Evolutionary conservation across 169 alveolate genomes (phyloP).

Genomic region (Toxoplasma gondii): DNA sequence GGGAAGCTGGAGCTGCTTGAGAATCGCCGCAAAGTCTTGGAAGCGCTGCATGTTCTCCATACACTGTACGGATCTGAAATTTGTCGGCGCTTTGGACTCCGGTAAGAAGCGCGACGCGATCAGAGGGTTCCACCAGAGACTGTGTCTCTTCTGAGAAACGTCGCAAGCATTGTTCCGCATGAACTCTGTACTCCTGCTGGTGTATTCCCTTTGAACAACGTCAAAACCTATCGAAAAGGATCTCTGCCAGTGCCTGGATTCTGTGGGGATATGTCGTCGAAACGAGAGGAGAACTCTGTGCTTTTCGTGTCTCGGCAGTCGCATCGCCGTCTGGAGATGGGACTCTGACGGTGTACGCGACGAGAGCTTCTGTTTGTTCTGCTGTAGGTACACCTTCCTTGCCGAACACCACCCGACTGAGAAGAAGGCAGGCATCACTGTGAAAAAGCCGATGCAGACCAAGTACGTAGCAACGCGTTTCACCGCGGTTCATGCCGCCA

Average conservation of each 20-base stretch:
- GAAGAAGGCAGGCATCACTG: slow-evolving; percentile 64
- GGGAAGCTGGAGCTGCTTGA: background rate
- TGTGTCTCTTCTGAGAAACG: background rate
- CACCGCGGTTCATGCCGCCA: too few relatives aligned
- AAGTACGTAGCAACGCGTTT: background rate
- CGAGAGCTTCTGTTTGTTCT: too few relatives aligned
- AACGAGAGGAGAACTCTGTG: too few relatives aligned
- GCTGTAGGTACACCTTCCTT: slow-evolving; percentile 59
- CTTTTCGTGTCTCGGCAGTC: too few relatives aligned
- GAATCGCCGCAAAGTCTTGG: slow-evolving; percentile 22
- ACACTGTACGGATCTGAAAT: slow-evolving; percentile 15
- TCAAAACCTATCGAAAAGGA: too few relatives aligned
- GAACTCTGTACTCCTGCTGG: too few relatives aligned
- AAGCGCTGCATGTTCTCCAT: slow-evolving; percentile 16
- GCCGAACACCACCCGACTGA: slow-evolving; percentile 66
- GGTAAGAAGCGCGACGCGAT: background rate
- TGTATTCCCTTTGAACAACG: too few relatives aligned
- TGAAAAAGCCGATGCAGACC: slow-evolving; percentile 50
- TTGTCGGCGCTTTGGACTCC: background rate
- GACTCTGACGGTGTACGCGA: too few relatives aligned
- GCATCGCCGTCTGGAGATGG: too few relatives aligned
- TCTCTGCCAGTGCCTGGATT: too few relatives aligned
- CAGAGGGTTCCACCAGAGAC: background rate
- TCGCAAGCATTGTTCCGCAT: too few relatives aligned
- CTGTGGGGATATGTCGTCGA: too few relatives aligned